Base-by-base conservation (phyloP, 768 basidiomycete species). In the Podaxis mareebaensis region DNA sequence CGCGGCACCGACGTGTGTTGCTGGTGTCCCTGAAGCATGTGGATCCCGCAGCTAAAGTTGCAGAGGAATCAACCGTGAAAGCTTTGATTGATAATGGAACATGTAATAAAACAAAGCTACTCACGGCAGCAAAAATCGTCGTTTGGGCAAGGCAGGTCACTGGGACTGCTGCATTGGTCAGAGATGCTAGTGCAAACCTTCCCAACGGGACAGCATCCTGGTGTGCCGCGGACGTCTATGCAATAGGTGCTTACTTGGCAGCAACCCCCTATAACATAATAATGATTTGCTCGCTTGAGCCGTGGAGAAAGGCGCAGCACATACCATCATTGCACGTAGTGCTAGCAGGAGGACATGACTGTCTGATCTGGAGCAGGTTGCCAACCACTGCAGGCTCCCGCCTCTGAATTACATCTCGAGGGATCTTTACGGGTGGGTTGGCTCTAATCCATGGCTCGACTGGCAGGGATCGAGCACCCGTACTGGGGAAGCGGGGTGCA, bases 181-280 rank as follows among this genome's bases (percentile, higher is more conserved):
- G 13, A 17, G 11, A 20, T 4, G 20, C 58, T 48, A 6, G 33
- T 53, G n/a, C 60, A 60, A 24, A 60, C 26, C 13, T 44, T 28
- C 15, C 59, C 60, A 17, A 36, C 28, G 11, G 60, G 60, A 24
- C 60, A 60, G 38, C 60, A 60, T 3, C 60, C 51, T 12, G 36
- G 26, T 7, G 7, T 3, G 10, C 11, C 8, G 28, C 12, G 10
- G 52, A 13, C 15, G 24, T n/a, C 30, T 17, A 44, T 51, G 28
- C 51, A 60, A 28, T 60, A 60, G 11, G 20, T 22, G 26, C 38
- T 20, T 4, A 28, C 26, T 30, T 39, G 39, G 39, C 52, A 60
- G 24, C 60, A 60, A 4, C 49, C 51, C 20, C 51, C 60, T 60
- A 30, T 30, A 7, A 30, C 30, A 8, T 30, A 1, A 30, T n/a